Percentiles rank a stretch among this genome's conserved stretches.
These are phyloP conservation scores for Termitomyces heimii DNA, from an alignment of 768 basidiomycete genomes.

Conservation along the genomic window DNA sequence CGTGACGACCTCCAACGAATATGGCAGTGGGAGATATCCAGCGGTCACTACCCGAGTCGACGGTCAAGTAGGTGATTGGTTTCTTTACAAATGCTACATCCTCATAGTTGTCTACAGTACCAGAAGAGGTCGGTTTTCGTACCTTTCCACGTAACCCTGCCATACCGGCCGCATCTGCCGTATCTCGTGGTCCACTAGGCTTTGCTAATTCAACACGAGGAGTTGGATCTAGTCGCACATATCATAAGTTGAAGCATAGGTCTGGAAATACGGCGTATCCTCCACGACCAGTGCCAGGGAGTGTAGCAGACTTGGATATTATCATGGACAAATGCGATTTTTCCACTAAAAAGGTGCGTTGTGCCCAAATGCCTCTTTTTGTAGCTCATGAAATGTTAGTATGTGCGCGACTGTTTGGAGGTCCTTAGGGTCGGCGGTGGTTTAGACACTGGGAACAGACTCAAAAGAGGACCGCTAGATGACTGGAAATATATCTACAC, in stretches of 20 bases:
- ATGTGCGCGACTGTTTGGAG: slow-evolving; percentile 96
- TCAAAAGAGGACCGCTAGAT: slow-evolving; percentile 71
- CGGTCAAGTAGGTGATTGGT: slow-evolving; percentile 52
- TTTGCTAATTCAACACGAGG: slow-evolving; percentile 48
- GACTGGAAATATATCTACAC: slow-evolving; percentile 88
- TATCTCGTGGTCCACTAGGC: slow-evolving; percentile 43
- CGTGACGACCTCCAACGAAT: slow-evolving; percentile 81
- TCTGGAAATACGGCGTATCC: slow-evolving; percentile 73
- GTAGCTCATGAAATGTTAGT: slow-evolving; percentile 40
- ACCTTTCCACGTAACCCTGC: slow-evolving; percentile 64
- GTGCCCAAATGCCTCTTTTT: background rate
- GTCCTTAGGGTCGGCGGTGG: slow-evolving; percentile 88
- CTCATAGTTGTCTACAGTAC: slow-evolving; percentile 41
- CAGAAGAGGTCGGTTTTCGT: slow-evolving; percentile 58
- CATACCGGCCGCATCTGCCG: slow-evolving; percentile 49
- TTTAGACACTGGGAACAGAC: slow-evolving; percentile 72
- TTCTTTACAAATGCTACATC: background rate
- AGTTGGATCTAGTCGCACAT: slow-evolving; percentile 71
- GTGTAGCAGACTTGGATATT: slow-evolving; percentile 82
- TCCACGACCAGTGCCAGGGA: slow-evolving; percentile 79
- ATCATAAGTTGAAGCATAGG: slow-evolving; percentile 61
- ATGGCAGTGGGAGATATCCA: slow-evolving; percentile 93
- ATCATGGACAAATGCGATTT: slow-evolving; percentile 95
- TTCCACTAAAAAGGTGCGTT: slow-evolving; percentile 61
- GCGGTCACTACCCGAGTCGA: slow-evolving; percentile 90